Evolutionary conservation across 257 asterid species (phyloP), one percentile per base, ranked within the genome.

Genomic region (Fraxinus quadrangulata): DNA sequence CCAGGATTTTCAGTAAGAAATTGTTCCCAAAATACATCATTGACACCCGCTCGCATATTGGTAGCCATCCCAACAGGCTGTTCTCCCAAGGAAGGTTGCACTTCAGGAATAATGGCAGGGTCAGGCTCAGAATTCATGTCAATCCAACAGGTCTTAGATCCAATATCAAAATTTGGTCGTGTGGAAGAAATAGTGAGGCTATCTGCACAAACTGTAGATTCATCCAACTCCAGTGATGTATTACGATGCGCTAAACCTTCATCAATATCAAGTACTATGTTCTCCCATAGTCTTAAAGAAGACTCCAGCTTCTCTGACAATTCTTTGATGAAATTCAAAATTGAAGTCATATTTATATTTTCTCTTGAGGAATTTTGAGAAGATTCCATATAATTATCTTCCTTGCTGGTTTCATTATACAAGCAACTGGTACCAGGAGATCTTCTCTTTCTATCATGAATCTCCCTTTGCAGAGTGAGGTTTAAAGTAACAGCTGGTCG

Each of bases 21-120:
- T 71, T 95, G 98, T 75, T 93, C 96, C 99, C 99, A 95, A 30
- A 95, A 95, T 34, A 88, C 89, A 86, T 95, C 98, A 85, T 95
- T 95, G 68, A 77, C 94, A 73, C 97, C 96, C 11, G 94, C 79
- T 81, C 84, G 81, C 67, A 68, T 86, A 68, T 78, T 85, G 49
- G 86, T 49, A 33, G 89, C 77, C 61, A 79, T 67, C 59, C 59
- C 88, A 40, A 73, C 85, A 28, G 63, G 75, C 70, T 81, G 85
- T 26, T 88, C 94, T 80, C 85, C 86, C 54, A 73, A 63, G 42
- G 83, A 77, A 37, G 83, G 83, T 56, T 56, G 66, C 40, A 30
- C 71, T 79, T 79, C 91, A 1, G 75, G 69, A 63, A 66, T 84
- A 56, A 40, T 36, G 63, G 82, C 81, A 75, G 78, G 67, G 77